These are phyloP conservation scores for Leptographium lundbergii DNA, from an alignment of 2,329 filamentous ascomycete genomes.

Conservation along the genomic window DNA sequence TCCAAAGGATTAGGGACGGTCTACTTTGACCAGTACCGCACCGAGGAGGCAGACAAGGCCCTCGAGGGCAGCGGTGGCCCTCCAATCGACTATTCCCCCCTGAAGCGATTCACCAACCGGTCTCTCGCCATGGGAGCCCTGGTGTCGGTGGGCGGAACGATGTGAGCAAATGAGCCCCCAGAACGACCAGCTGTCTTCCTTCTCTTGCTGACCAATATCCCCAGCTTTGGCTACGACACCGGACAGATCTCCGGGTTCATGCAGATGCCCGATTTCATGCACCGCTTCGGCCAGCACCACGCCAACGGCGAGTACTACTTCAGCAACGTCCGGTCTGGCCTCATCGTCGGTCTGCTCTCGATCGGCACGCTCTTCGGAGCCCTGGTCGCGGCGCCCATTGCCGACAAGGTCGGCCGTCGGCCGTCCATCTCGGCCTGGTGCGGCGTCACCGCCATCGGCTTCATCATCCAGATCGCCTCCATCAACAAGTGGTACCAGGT, in stretches of 20 bases:
- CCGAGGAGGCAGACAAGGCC: constrained; percentile 5
- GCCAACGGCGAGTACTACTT: constrained; percentile 25
- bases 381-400: constrained; percentile 38
- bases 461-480: constrained; percentile 52
- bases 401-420: constrained; percentile 45
- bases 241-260: constrained; percentile 44
- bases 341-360: constrained; percentile 43
- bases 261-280: constrained; percentile 37
- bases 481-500: constrained; percentile 45
- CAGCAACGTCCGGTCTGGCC: constrained; percentile 30
- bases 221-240: constrained; percentile 43
- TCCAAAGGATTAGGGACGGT: not conserved
- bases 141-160: constrained; percentile 11
- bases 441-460: constrained; percentile 48
- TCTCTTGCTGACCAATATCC: not conserved
- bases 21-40: constrained; percentile 7
- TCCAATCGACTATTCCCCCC: constrained; percentile 9
- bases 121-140: constrained; percentile 8
- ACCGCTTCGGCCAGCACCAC: constrained; percentile 39
- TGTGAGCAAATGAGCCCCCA: not conserved
- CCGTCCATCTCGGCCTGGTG: constrained; percentile 40
- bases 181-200: not conserved
- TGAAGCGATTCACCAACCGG: constrained; percentile 5
- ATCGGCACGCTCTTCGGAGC: constrained; percentile 44
- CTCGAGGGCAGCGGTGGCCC: not conserved